These are phyloP conservation scores for Globisporangium orthogonon DNA, from an alignment of 352 stramenopile genomes.

Conservation along the genomic window DNA sequence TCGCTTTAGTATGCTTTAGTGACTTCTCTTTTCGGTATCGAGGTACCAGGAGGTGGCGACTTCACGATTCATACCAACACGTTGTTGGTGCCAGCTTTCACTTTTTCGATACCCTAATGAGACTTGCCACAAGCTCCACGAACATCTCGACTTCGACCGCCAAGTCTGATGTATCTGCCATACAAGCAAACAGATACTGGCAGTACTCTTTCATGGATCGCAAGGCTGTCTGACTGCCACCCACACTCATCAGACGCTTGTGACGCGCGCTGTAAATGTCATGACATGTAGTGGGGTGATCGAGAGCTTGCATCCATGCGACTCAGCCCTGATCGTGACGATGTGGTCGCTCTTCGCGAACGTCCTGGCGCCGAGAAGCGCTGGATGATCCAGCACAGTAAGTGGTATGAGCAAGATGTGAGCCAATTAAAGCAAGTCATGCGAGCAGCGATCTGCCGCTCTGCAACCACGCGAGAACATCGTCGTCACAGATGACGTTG, in stretches of 20 bases:
- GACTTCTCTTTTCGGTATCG: too few species aligned
- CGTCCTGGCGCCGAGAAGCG: conserved; percentile 44
- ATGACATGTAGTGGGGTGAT: conserved; percentile 57
- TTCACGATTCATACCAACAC: too few species aligned
- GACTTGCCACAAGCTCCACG: conserved; percentile 43
- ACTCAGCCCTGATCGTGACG: conserved; percentile 54
- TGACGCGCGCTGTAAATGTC: conserved; percentile 46
- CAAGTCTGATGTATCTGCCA: conserved; percentile 32
- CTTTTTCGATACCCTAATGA: conserved; percentile 10
- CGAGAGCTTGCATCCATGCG: conserved; percentile 60
- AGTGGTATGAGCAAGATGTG: too few species aligned
- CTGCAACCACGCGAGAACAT: conserved; percentile 56
- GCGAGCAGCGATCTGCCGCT: too few species aligned
- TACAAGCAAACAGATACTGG: not conserved
- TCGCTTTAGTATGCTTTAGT: too few species aligned
- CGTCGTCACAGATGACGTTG: conserved; percentile 62
- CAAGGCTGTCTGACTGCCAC: not conserved
- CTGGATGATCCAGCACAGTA: conserved; percentile 34
- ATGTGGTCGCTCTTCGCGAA: conserved; percentile 67
- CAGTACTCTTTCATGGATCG: too few species aligned
- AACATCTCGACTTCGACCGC: conserved; percentile 73
- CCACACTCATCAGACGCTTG: conserved; percentile 33
- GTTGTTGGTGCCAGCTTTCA: too few species aligned
- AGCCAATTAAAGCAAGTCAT: too few species aligned
- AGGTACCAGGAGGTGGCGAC: too few species aligned